A percentile compares a stretch with the other conserved stretches of the same genome.
Conservation (phyloP, 2,329 filamentous ascomycete genomes). For the Sarocladiaceae sp. region DNA sequence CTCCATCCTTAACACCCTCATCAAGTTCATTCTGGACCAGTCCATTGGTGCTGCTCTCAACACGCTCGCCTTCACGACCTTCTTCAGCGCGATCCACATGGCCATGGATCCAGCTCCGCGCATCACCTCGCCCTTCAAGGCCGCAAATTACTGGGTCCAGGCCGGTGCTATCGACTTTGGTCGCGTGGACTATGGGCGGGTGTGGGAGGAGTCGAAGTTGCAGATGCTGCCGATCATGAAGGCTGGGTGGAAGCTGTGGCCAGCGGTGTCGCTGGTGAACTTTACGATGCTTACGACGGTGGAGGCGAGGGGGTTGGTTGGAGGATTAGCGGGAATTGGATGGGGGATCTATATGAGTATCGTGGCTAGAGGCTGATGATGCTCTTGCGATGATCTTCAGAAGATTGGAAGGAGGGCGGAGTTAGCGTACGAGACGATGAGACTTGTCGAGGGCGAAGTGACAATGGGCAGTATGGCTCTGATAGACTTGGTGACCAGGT, state of each 20-base stretch:
- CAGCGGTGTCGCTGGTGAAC: slow-evolving; percentile 61
- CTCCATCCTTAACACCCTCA: slow-evolving; percentile 56
- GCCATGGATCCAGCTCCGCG: slow-evolving; percentile 38
- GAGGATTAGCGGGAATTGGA: slow-evolving; percentile 62
- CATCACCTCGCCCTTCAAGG: slow-evolving; percentile 28
- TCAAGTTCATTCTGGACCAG: slow-evolving; percentile 65
- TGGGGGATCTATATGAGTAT: slow-evolving; percentile 75
- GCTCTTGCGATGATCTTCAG: too few relatives aligned
- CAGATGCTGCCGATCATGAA: slow-evolving; percentile 60
- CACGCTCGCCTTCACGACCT: slow-evolving; percentile 56
- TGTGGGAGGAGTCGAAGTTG: slow-evolving; percentile 35
- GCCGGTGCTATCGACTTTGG: slow-evolving; percentile 36
- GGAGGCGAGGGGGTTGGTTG: slow-evolving; percentile 62
- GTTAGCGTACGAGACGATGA: too few relatives aligned
- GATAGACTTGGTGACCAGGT: too few relatives aligned
- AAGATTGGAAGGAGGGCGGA: too few relatives aligned
- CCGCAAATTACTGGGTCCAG: slow-evolving; percentile 27
- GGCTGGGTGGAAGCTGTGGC: slow-evolving; percentile 67
- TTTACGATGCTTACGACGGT: slow-evolving; percentile 65
- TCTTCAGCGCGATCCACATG: slow-evolving; percentile 49
- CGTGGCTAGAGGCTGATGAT: slow-evolving; percentile 32
- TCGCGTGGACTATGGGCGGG: slow-evolving; percentile 36
- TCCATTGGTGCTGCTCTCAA: slow-evolving; percentile 60
- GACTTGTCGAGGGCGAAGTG: too few relatives aligned
- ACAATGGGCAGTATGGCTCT: too few relatives aligned